phyloP scores from a whole-genome alignment of 1,139 yeast species.

The Debaryomyces psychrophilus region DNA sequence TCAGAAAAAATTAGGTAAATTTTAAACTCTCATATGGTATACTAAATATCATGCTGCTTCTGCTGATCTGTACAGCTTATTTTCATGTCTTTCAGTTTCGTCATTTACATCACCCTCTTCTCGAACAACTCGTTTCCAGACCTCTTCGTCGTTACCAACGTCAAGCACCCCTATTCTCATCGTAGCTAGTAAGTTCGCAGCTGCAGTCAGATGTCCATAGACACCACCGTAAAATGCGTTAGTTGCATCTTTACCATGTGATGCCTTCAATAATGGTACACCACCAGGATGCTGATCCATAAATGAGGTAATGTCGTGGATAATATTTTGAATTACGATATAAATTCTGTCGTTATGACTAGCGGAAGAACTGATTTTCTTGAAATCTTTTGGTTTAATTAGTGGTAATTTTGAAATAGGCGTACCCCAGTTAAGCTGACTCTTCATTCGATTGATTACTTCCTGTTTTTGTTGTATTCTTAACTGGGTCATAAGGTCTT shows the following conservation, averaged over 20 bases:
- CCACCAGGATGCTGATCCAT: slow-evolving; percentile 79
- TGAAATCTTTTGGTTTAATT: slow-evolving; percentile 53
- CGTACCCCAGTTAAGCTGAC: slow-evolving; percentile 77
- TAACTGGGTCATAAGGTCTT: slow-evolving; percentile 56
- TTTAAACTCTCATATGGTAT: too few relatives aligned
- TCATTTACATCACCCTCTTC: slow-evolving; percentile 45
- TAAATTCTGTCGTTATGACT: slow-evolving; percentile 43
- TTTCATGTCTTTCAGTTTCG: slow-evolving; percentile 23
- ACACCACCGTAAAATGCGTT: slow-evolving; percentile 76
- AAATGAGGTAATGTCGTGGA: slow-evolving; percentile 74
- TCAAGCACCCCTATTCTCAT: slow-evolving; percentile 76
- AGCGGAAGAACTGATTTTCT: slow-evolving; percentile 38
- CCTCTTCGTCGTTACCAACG: slow-evolving; percentile 75
- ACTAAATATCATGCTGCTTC: slow-evolving; percentile 51
- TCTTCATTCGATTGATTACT: slow-evolving; percentile 57
- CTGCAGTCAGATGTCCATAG: slow-evolving; percentile 74
- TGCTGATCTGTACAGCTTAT: slow-evolving; percentile 39
- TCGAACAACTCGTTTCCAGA: slow-evolving; percentile 63
- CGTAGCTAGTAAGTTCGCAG: slow-evolving; percentile 68
- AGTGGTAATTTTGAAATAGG: slow-evolving; percentile 70
- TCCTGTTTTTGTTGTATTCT: slow-evolving; percentile 67
- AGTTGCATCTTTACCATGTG: slow-evolving; percentile 74
- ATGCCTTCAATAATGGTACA: slow-evolving; percentile 56
- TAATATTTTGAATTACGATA: slow-evolving; percentile 56
- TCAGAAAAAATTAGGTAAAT: not conserved